These are phyloP conservation scores for Antitrichia curtipendula DNA, from an alignment of 225 moss, liverwort and hornwort species.

Conservation along the genomic window DNA sequence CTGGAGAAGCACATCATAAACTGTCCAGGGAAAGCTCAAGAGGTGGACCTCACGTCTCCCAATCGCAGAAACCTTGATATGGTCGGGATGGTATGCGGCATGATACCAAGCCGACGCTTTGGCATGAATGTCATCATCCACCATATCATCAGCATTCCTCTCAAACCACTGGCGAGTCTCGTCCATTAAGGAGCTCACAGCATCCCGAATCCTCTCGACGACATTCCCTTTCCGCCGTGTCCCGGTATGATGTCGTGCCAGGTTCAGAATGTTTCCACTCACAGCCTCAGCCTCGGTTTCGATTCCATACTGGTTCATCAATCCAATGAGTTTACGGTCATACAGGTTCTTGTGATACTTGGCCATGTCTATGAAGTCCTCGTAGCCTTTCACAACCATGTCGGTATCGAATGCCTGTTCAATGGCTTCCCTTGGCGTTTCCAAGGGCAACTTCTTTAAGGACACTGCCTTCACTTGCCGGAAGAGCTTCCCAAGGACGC, in stretches of 20 bases:
- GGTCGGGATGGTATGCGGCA: constrained; percentile 49
- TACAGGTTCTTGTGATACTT: constrained; percentile 43
- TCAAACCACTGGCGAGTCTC: constrained; percentile 70
- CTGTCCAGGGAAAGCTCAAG: constrained; percentile 79
- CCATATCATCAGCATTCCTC: constrained; percentile 17
- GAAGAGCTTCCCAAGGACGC: constrained; percentile 71
- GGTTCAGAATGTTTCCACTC: constrained; percentile 42
- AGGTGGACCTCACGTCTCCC: constrained; percentile 28
- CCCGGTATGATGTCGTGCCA: constrained; percentile 39
- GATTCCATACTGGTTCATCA: constrained; percentile 90
- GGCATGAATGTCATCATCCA: constrained; percentile 19
- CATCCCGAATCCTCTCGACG: constrained; percentile 31
- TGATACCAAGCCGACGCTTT: constrained; percentile 92
- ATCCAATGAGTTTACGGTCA: constrained; percentile 58
- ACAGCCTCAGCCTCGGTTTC: constrained; percentile 70
- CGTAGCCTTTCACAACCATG: constrained; percentile 31
- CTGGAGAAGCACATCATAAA: constrained; percentile 44
- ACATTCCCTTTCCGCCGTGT: constrained; percentile 29
- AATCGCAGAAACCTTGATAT: constrained; percentile 14
- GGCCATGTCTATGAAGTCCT: constrained; percentile 49
- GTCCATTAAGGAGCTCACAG: constrained; percentile 25
- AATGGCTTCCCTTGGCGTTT: constrained; percentile 11
- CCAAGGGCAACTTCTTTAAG: neutral
- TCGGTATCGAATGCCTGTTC: constrained; percentile 6
- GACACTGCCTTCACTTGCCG: constrained; percentile 31